Conservation (phyloP, 225 moss, liverwort and hornwort species). For the Pseudisothecium myosuroides region DNA sequence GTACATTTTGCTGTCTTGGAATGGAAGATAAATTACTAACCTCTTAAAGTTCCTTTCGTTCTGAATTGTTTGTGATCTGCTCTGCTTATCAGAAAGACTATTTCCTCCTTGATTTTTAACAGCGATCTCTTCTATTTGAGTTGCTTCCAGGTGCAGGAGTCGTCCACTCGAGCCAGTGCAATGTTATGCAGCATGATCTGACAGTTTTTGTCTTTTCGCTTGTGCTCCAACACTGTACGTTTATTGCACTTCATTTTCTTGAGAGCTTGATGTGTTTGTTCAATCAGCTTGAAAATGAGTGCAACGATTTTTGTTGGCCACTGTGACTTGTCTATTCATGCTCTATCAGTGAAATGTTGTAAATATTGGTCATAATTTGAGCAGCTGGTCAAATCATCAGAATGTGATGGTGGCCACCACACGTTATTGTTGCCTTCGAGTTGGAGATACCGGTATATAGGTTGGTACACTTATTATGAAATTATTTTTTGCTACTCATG, state of each 20-base stretch:
- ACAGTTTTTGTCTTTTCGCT: background rate
- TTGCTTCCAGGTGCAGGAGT: slow-evolving; percentile 9
- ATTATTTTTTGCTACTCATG: background rate
- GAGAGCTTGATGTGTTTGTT: background rate
- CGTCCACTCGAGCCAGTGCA: background rate
- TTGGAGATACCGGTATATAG: background rate
- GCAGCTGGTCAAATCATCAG: background rate
- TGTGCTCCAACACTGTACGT: background rate
- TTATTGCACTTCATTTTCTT: background rate
- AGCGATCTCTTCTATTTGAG: background rate
- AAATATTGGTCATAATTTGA: background rate
- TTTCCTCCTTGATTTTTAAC: background rate
- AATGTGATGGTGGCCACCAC: background rate
- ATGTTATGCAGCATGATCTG: background rate
- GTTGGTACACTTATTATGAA: background rate
- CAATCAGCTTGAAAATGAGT: background rate
- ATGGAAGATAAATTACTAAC: background rate
- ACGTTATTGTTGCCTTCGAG: background rate
- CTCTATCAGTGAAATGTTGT: background rate
- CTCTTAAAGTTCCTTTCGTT: background rate
- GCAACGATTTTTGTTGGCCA: background rate
- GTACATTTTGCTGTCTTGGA: background rate
- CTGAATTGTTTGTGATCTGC: background rate
- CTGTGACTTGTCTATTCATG: background rate
- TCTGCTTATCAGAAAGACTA: background rate